Conservation (phyloP, 257 asterid species). For the Fraxinus excelsior region DNA sequence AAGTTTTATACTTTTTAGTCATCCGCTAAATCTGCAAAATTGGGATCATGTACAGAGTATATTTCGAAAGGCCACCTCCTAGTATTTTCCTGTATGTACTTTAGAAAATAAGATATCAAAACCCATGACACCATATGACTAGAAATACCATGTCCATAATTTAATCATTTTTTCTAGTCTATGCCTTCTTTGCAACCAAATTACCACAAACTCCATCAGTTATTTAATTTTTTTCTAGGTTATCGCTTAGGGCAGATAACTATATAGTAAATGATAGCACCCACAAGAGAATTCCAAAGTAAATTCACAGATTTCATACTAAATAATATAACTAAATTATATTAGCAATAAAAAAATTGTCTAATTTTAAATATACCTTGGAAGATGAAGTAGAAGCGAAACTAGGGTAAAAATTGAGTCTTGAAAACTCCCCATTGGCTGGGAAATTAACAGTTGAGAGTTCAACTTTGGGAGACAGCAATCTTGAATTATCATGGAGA, state of each 20-base stretch:
- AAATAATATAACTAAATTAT: too few relatives aligned
- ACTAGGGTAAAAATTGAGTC: conserved; percentile 35
- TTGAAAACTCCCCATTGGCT: conserved; percentile 38
- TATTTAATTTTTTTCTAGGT: not conserved
- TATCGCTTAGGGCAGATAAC: not conserved
- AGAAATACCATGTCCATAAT: too few relatives aligned
- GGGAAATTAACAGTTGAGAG: conserved; percentile 42
- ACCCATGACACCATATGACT: too few relatives aligned
- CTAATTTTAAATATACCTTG: conserved; percentile 44
- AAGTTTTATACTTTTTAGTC: too few relatives aligned
- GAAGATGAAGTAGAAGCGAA: conserved; percentile 34
- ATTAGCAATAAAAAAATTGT: too few relatives aligned
- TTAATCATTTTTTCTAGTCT: not conserved
- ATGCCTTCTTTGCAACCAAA: not conserved
- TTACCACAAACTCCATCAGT: not conserved
- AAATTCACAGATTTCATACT: not conserved
- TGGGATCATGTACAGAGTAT: not conserved
- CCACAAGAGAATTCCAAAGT: not conserved
- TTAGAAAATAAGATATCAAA: not conserved
- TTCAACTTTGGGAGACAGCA: conserved; percentile 38
- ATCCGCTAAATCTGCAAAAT: not conserved
- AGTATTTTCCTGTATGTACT: not conserved
- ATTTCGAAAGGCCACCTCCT: not conserved
- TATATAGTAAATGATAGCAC: not conserved
- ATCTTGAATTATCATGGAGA: conserved; percentile 39